Evolutionary conservation across 2,329 filamentous ascomycete species (phyloP), one percentile per base, ranked within the genome.

Genomic region (Xylaria arbuscula): DNA sequence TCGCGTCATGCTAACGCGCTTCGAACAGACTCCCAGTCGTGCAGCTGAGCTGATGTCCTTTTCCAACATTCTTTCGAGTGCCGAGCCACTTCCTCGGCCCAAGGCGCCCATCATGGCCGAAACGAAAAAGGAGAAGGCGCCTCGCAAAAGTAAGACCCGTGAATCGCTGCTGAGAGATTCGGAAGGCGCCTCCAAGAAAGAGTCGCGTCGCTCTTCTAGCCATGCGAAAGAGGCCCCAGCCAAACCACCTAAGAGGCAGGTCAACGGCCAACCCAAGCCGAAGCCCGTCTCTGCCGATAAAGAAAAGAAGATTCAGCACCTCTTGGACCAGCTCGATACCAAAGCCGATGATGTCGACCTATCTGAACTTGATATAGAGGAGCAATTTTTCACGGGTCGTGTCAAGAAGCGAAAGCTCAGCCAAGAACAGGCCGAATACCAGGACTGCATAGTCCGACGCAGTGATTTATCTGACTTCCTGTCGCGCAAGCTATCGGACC

Each of bases 1-100:
- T 36, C 24, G 24, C 13, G 24, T 40, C 13, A 51, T 67, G 54
- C 72, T 73, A 54, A 74, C 28, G 38, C 50, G 40, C 54, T 32
- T 60, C 42, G 2, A 51, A 40, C 79, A 94, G 88, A 92, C 91
- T 58, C 88, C 92, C 1, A 89, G 88, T 73, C 90, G 94, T 78
- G 86, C 90, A 48, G 90, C 91, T 67, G 92, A 97, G 78, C 92
- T 94, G 62, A 98, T 98, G 94, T 96, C 94, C 5, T 96, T 98
- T 77, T 96, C 93, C 72, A 98, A 94, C 78, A 97, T 98, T 68
- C 90, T 98, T 51, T 95, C 93, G 3, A 94, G 89, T 73, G 87
- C 92, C 64, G 90, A 93, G 64, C 89, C 92, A 62, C 85, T 88
- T 47, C 83, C 85, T 2, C 85, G 85, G 69, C 84, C 86, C 8